Conservation (phyloP, 2,329 filamentous ascomycete genomes). For the Hypocreales sp. region DNA sequence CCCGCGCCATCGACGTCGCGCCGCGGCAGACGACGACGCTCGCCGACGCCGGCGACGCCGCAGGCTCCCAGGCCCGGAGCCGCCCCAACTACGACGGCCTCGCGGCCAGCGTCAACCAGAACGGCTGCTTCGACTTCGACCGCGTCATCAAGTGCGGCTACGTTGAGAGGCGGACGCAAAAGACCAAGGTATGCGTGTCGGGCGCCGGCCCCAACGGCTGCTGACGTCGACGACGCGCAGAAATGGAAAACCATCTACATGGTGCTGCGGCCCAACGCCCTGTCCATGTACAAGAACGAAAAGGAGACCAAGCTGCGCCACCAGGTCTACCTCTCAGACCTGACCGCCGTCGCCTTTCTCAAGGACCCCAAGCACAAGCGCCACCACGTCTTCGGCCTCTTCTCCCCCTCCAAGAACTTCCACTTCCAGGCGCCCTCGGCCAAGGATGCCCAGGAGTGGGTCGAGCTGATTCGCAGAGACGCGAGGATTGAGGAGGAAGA, state of each 20-base stretch:
- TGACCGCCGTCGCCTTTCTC: slow-evolving; percentile 79
- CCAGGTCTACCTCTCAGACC: slow-evolving; percentile 74
- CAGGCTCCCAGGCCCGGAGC: slow-evolving; percentile 10
- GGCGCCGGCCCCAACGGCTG: too few species aligned
- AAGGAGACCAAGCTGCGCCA: slow-evolving; percentile 81
- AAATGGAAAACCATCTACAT: slow-evolving; percentile 84
- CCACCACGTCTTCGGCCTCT: slow-evolving; percentile 80
- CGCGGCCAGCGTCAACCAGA: slow-evolving; percentile 71
- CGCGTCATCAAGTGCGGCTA: slow-evolving; percentile 81
- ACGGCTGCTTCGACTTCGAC: slow-evolving; percentile 93
- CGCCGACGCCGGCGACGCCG: slow-evolving; percentile 5
- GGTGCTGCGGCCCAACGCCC: slow-evolving; percentile 75
- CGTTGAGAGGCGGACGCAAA: slow-evolving; percentile 76
- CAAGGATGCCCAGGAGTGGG: slow-evolving; percentile 73
- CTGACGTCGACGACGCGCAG: slow-evolving; percentile 25
- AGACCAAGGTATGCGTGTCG: slow-evolving; percentile 59
- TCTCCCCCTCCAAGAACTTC: slow-evolving; percentile 80
- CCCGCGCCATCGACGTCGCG: slow-evolving; percentile 7
- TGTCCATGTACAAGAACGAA: slow-evolving; percentile 87
- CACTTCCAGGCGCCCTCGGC: slow-evolving; percentile 67
- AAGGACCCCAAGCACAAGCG: slow-evolving; percentile 81
- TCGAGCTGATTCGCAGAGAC: slow-evolving; percentile 61
- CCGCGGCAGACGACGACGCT: slow-evolving; percentile 1
- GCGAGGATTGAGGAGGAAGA: slow-evolving; percentile 81
- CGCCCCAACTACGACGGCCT: slow-evolving; percentile 41